Conservation (phyloP, 1,139 yeast genomes). For the Taiozyma sp. region DNA sequence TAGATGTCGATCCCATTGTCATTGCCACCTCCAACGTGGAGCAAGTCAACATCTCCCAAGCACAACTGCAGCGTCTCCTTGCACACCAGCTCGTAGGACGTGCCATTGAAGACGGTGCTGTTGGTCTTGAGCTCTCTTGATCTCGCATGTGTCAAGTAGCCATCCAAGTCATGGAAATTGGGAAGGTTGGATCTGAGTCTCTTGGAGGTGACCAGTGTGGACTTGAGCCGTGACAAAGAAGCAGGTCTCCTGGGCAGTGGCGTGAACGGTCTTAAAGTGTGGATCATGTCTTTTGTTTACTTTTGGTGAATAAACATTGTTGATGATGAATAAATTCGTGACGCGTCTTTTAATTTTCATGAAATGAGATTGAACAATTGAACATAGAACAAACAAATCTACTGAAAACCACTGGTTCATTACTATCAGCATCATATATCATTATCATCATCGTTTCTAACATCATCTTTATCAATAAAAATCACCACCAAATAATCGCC, state of each 20-base stretch:
- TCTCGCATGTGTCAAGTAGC: conserved; percentile 31
- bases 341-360: too few relatives aligned
- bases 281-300: too few relatives aligned
- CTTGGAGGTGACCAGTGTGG: neutral
- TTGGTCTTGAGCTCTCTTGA: conserved; percentile 25
- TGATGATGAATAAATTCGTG: too few relatives aligned
- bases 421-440: too few relatives aligned
- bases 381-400: too few relatives aligned
- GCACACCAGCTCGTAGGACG: conserved; percentile 60
- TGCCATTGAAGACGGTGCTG: conserved; percentile 61
- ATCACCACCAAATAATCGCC: neutral
- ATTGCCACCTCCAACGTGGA: conserved; percentile 60
- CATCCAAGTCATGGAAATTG: conserved; percentile 15
- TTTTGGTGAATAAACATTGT: too few relatives aligned
- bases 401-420: too few relatives aligned
- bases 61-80: conserved; percentile 40
- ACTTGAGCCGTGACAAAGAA: neutral
- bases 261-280: too few relatives aligned
- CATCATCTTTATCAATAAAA: too few relatives aligned
- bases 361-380: too few relatives aligned
- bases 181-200: neutral
- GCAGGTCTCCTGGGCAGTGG: neutral
- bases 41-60: conserved; percentile 34
- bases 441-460: too few relatives aligned
- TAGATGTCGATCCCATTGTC: conserved; percentile 72